Evolutionary conservation across 306 rosid species (phyloP).

Genomic region (Trifolium subterraneum): DNA sequence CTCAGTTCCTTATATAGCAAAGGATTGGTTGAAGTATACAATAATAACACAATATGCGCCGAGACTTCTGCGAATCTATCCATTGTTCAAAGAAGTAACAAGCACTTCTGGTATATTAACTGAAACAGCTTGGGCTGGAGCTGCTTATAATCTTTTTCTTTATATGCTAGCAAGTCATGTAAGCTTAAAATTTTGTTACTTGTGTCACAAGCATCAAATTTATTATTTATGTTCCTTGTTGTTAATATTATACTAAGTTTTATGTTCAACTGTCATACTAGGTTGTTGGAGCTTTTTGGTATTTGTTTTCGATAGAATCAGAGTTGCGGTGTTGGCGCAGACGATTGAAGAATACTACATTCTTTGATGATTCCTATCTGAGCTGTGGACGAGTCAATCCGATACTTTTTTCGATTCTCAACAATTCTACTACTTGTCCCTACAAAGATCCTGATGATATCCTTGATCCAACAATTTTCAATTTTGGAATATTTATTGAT

Average conservation of each 20-base stretch:
- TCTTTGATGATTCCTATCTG: background rate
- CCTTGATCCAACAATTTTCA: conserved; percentile 39
- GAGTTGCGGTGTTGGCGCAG: conserved; percentile 65
- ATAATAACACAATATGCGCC: conserved; percentile 68
- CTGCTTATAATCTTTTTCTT: conserved; percentile 82
- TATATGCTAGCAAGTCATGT: conserved; percentile 94
- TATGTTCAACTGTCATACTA: conserved; percentile 42
- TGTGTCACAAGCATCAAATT: background rate
- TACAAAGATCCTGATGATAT: conserved; percentile 40
- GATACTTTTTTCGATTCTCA: background rate
- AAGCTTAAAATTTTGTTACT: conserved; percentile 42
- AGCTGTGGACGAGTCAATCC: conserved; percentile 27
- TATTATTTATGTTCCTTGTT: background rate
- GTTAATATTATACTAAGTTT: background rate
- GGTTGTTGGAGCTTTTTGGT: conserved; percentile 93
- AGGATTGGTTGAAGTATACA: conserved; percentile 56
- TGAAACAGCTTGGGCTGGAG: conserved; percentile 92
- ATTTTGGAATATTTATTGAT: conserved; percentile 73
- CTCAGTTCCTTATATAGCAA: conserved; percentile 44
- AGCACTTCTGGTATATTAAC: conserved; percentile 79
- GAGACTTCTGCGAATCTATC: conserved; percentile 65
- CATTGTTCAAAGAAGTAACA: conserved; percentile 72
- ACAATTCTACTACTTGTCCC: conserved; percentile 46
- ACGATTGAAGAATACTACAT: background rate
- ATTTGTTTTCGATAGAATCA: conserved; percentile 69